Conservation (phyloP, 2,329 filamentous ascomycete species). For the Westerdykella aurantiaca region DNA sequence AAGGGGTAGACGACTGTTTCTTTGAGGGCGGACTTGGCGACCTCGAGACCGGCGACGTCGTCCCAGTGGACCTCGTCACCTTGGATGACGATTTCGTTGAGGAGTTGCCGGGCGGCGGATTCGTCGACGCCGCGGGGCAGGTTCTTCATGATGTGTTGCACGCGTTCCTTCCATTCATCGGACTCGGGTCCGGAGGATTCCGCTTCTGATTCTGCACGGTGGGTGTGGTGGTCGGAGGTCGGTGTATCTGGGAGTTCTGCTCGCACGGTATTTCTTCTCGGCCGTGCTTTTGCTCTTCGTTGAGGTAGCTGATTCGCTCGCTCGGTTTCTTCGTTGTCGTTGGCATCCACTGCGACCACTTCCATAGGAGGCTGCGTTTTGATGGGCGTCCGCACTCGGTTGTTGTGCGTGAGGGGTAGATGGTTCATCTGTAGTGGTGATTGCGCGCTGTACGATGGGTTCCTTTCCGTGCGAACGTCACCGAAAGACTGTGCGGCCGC, state of each 20-base stretch:
- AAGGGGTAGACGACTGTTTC: slow-evolving; percentile 98
- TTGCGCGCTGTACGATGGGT: neutral
- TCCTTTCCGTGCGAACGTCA: slow-evolving; percentile 10
- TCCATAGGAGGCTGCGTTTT: slow-evolving; percentile 17
- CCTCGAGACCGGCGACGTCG: slow-evolving; percentile 84
- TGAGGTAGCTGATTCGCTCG: slow-evolving; percentile 10
- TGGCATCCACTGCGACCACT: slow-evolving; percentile 15
- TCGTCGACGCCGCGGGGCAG: slow-evolving; percentile 78
- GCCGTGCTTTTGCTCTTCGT: slow-evolving; percentile 16
- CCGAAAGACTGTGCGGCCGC: slow-evolving; percentile 29
- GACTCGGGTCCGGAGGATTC: slow-evolving; percentile 21
- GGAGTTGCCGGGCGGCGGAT: slow-evolving; percentile 77
- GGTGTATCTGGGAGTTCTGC: slow-evolving; percentile 29
- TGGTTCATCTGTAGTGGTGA: neutral
- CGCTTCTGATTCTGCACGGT: slow-evolving; percentile 7
- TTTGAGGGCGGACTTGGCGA: slow-evolving; percentile 85
- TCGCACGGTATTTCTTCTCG: slow-evolving; percentile 25
- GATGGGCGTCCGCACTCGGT: slow-evolving; percentile 13
- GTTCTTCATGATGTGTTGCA: slow-evolving; percentile 58
- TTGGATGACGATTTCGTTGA: slow-evolving; percentile 92
- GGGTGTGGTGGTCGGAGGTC: slow-evolving; percentile 17
- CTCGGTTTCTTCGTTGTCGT: slow-evolving; percentile 12
- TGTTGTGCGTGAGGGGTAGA: slow-evolving; percentile 1
- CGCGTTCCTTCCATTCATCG: slow-evolving; percentile 33
- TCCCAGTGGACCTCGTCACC: slow-evolving; percentile 94